Conservation (phyloP, 176 grass and related monocot species). For the Otatea glauca region DNA sequence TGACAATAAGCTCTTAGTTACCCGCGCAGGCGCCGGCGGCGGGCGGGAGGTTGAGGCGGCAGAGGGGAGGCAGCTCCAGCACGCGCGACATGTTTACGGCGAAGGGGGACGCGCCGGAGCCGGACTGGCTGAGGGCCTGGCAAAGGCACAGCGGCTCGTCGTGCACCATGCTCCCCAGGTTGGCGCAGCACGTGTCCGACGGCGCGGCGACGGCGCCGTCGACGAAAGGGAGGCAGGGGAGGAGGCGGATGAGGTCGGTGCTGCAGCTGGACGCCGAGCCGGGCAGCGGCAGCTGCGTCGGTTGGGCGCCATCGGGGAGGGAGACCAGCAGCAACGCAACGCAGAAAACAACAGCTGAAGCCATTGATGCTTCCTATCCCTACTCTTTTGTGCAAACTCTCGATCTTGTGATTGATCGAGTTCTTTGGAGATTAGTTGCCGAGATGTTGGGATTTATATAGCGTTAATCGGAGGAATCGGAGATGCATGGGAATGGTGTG, state of each 20-base stretch:
- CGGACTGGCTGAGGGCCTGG: conserved; percentile 59
- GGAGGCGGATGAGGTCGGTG: conserved; percentile 53
- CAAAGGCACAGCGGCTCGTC: conserved; percentile 76
- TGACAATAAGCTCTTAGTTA: not conserved
- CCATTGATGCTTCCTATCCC: conserved; percentile 31
- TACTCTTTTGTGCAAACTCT: not conserved
- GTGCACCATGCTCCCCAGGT: conserved; percentile 63
- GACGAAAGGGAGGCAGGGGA: conserved; percentile 66
- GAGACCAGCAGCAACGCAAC: conserved; percentile 13
- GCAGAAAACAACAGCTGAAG: not conserved
- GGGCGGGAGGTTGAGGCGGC: conserved; percentile 62
- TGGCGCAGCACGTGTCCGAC: conserved; percentile 71
- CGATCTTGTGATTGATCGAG: not conserved
- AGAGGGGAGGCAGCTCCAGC: conserved; percentile 60
- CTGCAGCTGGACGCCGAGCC: conserved; percentile 43
- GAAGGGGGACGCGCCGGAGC: conserved; percentile 47
- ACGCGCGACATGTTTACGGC: conserved; percentile 66
- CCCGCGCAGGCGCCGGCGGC: conserved; percentile 54
- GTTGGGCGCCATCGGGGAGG: conserved; percentile 14
- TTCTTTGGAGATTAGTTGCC: not conserved
- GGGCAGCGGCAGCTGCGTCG: not conserved
- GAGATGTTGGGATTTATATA: conserved; percentile 25
- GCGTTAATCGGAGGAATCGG: not conserved
- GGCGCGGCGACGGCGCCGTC: conserved; percentile 47
- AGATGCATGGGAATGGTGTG: conserved; percentile 46